These are phyloP conservation scores for Taphrina pruni DNA, from an alignment of 1,139 yeast species.

Conservation along the genomic window DNA sequence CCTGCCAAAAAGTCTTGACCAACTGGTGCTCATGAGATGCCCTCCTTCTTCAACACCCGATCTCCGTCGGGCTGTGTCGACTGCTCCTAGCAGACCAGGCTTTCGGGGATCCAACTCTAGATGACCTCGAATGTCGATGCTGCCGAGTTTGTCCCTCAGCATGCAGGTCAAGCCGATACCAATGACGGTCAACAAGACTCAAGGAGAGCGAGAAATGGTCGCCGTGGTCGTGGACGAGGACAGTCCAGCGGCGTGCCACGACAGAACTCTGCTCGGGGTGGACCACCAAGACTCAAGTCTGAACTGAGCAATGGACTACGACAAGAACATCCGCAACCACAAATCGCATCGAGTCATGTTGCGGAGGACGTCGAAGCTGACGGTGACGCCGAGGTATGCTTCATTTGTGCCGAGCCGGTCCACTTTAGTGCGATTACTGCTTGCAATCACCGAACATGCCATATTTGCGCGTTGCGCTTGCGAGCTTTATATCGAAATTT, in stretches of 20 bases:
- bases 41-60: no score
- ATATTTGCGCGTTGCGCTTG: conserved; percentile 79
- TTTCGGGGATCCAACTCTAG: no score
- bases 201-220: not conserved
- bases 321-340: not conserved
- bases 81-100: no score
- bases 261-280: not conserved
- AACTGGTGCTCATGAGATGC: not conserved
- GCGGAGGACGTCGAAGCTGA: conserved; percentile 49
- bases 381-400: conserved; percentile 60
- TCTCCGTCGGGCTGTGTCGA: no score
- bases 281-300: conserved; percentile 7
- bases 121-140: conserved; percentile 11
- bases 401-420: conserved; percentile 82
- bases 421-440: conserved; percentile 71
- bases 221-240: conserved; percentile 28
- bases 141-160: conserved; percentile 10
- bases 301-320: not conserved
- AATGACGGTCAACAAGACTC: not conserved
- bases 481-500: conserved; percentile 77
- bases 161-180: not conserved
- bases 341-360: not conserved
- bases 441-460: conserved; percentile 86
- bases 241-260: not conserved
- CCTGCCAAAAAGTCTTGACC: conserved; percentile 7